Conservation (phyloP, 1,284 basidiomycete species). For the Fomitopsis palustris region DNA sequence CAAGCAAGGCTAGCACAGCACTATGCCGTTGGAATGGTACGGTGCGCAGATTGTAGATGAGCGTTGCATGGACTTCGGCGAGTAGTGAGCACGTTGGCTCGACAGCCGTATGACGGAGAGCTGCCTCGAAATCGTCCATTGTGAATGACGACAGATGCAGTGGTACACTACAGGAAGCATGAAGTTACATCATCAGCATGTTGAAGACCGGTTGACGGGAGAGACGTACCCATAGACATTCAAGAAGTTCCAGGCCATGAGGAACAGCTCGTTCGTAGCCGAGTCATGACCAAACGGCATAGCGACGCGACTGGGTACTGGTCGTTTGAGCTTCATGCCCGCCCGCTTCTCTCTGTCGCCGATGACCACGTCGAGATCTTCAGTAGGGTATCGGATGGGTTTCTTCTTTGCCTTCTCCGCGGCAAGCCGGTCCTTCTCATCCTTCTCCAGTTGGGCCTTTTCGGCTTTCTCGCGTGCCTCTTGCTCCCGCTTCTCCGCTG, state of each 20-base stretch:
- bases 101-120: constrained; percentile 72
- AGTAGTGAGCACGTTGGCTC: constrained; percentile 78
- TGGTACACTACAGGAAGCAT: constrained; percentile 57
- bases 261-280: constrained; percentile 78
- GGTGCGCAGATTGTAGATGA: constrained; percentile 88
- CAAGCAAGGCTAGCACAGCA: constrained; percentile 63
- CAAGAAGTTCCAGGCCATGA: constrained; percentile 91
- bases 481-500: constrained; percentile 60
- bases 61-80: constrained; percentile 83
- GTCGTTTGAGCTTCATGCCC: constrained; percentile 66
- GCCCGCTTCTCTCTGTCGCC: constrained; percentile 76
- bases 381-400: constrained; percentile 81
- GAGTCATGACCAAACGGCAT: constrained; percentile 76
- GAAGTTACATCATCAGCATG: neutral
- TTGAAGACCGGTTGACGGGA: neutral
- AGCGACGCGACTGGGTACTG: constrained; percentile 55
- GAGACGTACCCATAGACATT: constrained; percentile 81
- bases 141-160: constrained; percentile 89
- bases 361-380: constrained; percentile 79
- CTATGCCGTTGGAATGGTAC: constrained; percentile 67
- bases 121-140: constrained; percentile 90
- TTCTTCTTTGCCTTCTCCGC: constrained; percentile 86
- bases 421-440: constrained; percentile 65
- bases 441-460: constrained; percentile 61
- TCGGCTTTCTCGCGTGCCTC: constrained; percentile 67